Conservation (phyloP, 345 rosid genomes). For the Eucalyptus coolabah region DNA sequence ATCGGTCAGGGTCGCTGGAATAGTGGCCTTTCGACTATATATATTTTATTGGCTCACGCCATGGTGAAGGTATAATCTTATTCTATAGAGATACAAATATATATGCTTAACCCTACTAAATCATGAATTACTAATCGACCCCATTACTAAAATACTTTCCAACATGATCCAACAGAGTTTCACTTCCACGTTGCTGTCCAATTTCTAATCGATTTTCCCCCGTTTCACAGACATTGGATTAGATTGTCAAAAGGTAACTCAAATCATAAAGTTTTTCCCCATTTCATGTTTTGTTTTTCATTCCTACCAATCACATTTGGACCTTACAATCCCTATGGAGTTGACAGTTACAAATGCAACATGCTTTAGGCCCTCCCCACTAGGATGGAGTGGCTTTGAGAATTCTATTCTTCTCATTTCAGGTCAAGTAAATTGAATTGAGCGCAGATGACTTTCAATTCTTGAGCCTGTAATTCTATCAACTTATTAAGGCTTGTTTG, state of each 20-base stretch:
- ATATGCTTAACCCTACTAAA: too few species aligned
- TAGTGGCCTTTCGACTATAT: too few species aligned
- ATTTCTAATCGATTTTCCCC: background rate
- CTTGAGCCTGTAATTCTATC: background rate
- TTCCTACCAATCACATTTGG: background rate
- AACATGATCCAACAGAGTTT: background rate
- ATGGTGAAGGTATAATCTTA: too few species aligned
- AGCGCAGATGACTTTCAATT: background rate
- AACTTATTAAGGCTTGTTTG: background rate
- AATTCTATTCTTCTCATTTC: background rate
- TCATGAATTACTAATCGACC: too few species aligned
- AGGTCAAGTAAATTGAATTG: background rate
- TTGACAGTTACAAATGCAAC: background rate
- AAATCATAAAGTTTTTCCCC: background rate
- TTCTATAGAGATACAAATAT: too few species aligned
- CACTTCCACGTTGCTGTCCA: background rate
- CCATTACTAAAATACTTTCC: too few species aligned
- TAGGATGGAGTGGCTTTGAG: background rate
- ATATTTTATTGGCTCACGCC: too few species aligned
- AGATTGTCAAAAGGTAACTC: background rate
- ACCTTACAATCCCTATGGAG: background rate
- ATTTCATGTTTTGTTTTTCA: background rate
- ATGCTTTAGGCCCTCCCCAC: background rate
- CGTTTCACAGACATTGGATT: background rate
- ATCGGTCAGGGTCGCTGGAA: too few species aligned